A percentile compares a stretch with the other conserved stretches of the same genome.
Conservation (phyloP, 1,139 yeast species). For the Diutina pseudorugosa region DNA sequence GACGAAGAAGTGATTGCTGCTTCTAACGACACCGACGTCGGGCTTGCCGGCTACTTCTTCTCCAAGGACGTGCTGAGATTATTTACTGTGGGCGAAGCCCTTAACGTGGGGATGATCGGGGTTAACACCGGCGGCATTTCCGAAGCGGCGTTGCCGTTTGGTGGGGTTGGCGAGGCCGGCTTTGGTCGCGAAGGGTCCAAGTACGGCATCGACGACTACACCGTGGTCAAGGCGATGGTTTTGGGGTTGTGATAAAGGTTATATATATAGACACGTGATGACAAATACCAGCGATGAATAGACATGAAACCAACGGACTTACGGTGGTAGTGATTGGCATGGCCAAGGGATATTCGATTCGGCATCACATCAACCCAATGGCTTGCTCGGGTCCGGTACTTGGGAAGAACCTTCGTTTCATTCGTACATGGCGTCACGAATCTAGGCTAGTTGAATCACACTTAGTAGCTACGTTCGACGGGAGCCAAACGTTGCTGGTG, state of each 20-base stretch:
- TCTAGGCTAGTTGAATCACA: too few relatives aligned
- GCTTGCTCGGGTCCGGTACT: too few relatives aligned
- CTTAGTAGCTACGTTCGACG: too few relatives aligned
- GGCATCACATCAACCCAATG: too few relatives aligned
- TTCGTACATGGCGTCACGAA: too few relatives aligned
- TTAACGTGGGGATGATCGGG: slow-evolving; percentile 76
- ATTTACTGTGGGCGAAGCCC: slow-evolving; percentile 54
- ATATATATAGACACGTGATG: neutral
- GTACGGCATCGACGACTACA: slow-evolving; percentile 66
- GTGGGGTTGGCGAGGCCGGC: slow-evolving; percentile 72
- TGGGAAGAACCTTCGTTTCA: too few relatives aligned
- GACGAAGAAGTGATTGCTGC: slow-evolving; percentile 56
- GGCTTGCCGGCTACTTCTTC: slow-evolving; percentile 74
- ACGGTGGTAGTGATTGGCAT: too few relatives aligned
- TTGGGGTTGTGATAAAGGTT: slow-evolving; percentile 22
- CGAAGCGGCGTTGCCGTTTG: slow-evolving; percentile 66
- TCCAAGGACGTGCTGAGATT: slow-evolving; percentile 52
- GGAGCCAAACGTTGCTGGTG: too few relatives aligned
- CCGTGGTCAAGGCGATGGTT: slow-evolving; percentile 49
- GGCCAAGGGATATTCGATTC: too few relatives aligned
- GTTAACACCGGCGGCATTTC: slow-evolving; percentile 65
- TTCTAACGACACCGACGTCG: slow-evolving; percentile 63
- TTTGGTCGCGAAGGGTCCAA: slow-evolving; percentile 76
- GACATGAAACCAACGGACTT: too few relatives aligned
- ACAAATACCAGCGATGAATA: too few relatives aligned